Base-by-base conservation (phyloP, 2,329 filamentous ascomycete genomes). In the Meredithiella fracta region DNA sequence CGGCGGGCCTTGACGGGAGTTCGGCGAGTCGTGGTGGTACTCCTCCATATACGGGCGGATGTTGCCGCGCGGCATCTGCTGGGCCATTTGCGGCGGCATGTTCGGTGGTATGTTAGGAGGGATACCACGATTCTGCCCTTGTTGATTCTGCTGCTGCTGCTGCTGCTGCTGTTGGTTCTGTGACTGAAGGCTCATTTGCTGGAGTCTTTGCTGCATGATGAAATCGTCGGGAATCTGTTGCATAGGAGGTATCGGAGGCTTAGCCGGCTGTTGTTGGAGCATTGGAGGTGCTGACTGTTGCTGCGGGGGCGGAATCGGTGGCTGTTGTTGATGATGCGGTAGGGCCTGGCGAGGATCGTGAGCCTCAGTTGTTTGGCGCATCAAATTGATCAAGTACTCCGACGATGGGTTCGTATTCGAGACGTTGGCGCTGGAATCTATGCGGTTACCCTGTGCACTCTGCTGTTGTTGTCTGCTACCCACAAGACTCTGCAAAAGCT, bases 361-460 rank as follows among this genome's bases (percentile, higher is more conserved):
- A 4, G 69, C 66, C 26, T 80, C 76, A 0, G 74, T 70, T 2
- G 68, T 70, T 1, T 64, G 65, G 58, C 75, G 73, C 86, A 95
- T 92, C 29, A 95, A 74, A 59, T 82, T 85, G 68, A 94, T 86
- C 51, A 95, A 71, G 65, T 92, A 90, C 61, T 94, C 85, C n/a
- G 84, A 79, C 91, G 86, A 62, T 74, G 79, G 65, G 77, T 82
- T 64, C 71, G 74, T 51, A 70, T 34, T 34, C 5, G 29, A 11
- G 29, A 5, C 29, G 29, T 34, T 5, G 11, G 72, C 15, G 44
- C 51, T 54, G n/a, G 44, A 25, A 15, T 59, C 57, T 15, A 55
- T 34, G 8, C 54, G 58, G 23, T 52, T 57, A 5, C 47, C 47
- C 26, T 59, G 57, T 5, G 53, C 57, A 38, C 54, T 56, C 26